Percentiles rank a stretch among this genome's conserved stretches.
These are phyloP conservation scores for Codiaeum variegatum DNA, from an alignment of 441 rosid species.

Conservation along the genomic window DNA sequence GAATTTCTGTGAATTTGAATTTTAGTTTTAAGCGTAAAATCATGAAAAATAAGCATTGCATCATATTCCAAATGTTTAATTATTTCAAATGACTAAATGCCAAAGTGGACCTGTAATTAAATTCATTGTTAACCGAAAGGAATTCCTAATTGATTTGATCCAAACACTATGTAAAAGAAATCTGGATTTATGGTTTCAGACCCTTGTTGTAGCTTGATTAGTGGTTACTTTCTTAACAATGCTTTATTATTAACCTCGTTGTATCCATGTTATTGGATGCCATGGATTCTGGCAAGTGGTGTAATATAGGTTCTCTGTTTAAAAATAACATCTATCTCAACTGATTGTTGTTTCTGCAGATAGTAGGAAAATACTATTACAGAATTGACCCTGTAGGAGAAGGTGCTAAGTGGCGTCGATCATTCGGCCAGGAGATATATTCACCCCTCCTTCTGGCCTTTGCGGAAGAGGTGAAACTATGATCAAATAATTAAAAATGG, in stretches of 20 bases:
- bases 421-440: constrained; percentile 58
- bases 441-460: constrained; percentile 57
- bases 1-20: too few species aligned
- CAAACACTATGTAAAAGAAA: background rate
- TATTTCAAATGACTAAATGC: too few species aligned
- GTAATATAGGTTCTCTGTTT: background rate
- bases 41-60: too few species aligned
- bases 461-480: constrained; percentile 42
- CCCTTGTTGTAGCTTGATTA: background rate
- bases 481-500: background rate
- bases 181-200: background rate
- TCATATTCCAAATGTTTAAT: too few species aligned
- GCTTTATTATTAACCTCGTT: background rate
- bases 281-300: background rate
- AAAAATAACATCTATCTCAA: constrained; percentile 3
- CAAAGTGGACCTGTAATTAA: too few species aligned
- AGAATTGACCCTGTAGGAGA: constrained; percentile 51
- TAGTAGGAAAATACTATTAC: constrained; percentile 50
- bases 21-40: too few species aligned
- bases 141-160: too few species aligned
- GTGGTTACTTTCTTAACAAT: background rate
- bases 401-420: constrained; percentile 63
- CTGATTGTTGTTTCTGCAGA: constrained; percentile 28
- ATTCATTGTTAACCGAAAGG: too few species aligned
- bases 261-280: background rate